Conservation (phyloP, 2,329 filamentous ascomycete genomes). For the Elsinoe perseae region DNA sequence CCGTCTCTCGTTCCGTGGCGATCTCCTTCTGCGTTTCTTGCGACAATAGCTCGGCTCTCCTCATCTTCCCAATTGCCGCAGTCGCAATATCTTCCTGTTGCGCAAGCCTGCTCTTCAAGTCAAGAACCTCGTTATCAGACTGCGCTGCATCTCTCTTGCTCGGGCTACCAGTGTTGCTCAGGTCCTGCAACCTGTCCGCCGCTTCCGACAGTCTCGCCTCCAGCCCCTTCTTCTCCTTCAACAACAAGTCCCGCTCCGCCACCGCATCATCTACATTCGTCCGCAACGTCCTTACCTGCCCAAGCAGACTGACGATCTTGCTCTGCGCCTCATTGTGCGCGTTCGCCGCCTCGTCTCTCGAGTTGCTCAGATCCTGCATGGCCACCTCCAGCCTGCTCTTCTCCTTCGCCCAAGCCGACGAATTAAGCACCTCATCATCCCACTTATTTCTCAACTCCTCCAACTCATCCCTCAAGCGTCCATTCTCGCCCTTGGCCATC, state of each 20-base stretch:
- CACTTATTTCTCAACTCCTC: constrained; percentile 93
- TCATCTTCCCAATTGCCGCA: constrained; percentile 94
- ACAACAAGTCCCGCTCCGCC: constrained; percentile 73
- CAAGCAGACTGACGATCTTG: constrained; percentile 83
- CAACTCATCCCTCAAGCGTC: constrained; percentile 85
- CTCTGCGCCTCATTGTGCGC: constrained; percentile 93
- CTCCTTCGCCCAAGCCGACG: constrained; percentile 96
- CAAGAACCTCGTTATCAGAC: constrained; percentile 80
- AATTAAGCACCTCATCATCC: constrained; percentile 97
- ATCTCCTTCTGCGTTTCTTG: constrained; percentile 92
- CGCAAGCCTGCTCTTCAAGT: constrained; percentile 79
- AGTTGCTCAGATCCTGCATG: constrained; percentile 77
- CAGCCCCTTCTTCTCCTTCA: constrained; percentile 83
- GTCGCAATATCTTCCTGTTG: constrained; percentile 89
- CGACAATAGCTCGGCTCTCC: constrained; percentile 77
- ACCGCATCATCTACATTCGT: constrained; percentile 78
- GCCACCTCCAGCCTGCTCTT: constrained; percentile 87
- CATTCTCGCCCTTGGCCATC: constrained; percentile 75
- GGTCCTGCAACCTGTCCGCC: constrained; percentile 77
- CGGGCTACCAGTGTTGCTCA: constrained; percentile 68
- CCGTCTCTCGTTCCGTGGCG: constrained; percentile 72
- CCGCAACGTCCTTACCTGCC: constrained; percentile 78
- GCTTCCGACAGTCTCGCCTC: constrained; percentile 81
- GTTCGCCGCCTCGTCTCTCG: constrained; percentile 85
- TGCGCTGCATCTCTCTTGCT: constrained; percentile 82